These are phyloP conservation scores for Phylloporus sp. DNA, from an alignment of 768 basidiomycete genomes.

Conservation along the genomic window DNA sequence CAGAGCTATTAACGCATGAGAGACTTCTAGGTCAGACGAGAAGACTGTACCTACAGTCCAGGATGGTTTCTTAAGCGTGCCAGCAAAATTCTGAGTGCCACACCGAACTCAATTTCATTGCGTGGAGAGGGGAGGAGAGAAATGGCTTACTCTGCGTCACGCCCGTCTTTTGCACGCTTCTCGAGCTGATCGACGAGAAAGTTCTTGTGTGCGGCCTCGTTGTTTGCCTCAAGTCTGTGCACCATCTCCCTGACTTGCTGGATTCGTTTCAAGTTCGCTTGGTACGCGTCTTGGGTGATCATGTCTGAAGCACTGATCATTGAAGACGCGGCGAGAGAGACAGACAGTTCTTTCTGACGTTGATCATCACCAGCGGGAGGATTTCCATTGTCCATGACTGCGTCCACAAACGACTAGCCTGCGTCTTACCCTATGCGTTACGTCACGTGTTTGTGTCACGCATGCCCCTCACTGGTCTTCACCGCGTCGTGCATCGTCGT, in stretches of 20 bases:
- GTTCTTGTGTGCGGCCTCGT: constrained; percentile 38
- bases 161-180: constrained; percentile 38
- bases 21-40: neutral
- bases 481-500: neutral
- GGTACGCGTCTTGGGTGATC: constrained; percentile 19
- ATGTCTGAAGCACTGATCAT: constrained; percentile 23
- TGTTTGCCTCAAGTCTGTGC: constrained; percentile 31
- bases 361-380: constrained; percentile 8
- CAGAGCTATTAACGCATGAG: constrained; percentile 11
- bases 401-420: neutral
- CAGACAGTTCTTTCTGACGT: constrained; percentile 5
- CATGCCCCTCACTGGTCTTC: constrained; percentile 12
- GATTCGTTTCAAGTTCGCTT: constrained; percentile 22
- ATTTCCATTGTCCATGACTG: constrained; percentile 16
- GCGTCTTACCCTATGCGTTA: constrained; percentile 1
- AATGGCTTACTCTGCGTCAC: constrained; percentile 40
- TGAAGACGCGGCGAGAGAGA: constrained; percentile 21
- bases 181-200: constrained; percentile 32
- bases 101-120: neutral
- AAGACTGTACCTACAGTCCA: constrained; percentile 10
- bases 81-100: constrained; percentile 19
- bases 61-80: constrained; percentile 12
- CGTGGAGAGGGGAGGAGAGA: neutral
- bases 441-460: constrained; percentile 17
- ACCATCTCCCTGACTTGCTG: constrained; percentile 29